Evolutionary conservation across 164 flowering plant genomes (phyloP).

Genomic region (Annona squamosa): DNA sequence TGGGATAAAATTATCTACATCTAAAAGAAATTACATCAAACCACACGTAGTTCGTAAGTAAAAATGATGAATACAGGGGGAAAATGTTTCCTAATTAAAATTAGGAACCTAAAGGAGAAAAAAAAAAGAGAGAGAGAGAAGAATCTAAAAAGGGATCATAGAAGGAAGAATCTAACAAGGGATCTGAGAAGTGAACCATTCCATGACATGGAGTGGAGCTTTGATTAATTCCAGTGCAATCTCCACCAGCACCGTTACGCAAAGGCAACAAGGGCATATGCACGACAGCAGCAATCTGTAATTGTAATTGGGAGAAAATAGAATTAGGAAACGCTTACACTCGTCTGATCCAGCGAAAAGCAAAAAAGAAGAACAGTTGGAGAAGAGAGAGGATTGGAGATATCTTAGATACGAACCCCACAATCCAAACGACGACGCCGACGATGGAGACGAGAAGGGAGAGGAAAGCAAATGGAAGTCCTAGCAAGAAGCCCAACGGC

Average conservation of each 20-base stretch:
- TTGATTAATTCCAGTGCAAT: conserved; percentile 63
- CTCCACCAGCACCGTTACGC: conserved; percentile 82
- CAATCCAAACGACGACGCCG: conserved; percentile 68
- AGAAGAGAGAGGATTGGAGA: background rate
- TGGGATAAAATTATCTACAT: background rate
- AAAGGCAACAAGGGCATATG: conserved; percentile 88
- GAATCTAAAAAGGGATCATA: background rate
- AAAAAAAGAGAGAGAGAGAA: background rate
- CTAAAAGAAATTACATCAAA: background rate
- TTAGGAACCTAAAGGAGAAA: background rate
- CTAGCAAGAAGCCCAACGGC: conserved; percentile 72
- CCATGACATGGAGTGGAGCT: conserved; percentile 85
- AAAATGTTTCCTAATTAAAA: too few species aligned
- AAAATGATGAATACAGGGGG: background rate
- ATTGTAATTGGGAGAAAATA: too few species aligned
- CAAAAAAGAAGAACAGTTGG: background rate
- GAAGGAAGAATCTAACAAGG: conserved; percentile 43
- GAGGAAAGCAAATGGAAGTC: conserved; percentile 79
- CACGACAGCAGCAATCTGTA: conserved; percentile 60
- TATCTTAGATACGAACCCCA: conserved; percentile 44
- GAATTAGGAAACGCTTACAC: too few species aligned
- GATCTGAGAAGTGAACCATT: conserved; percentile 85
- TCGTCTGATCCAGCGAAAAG: background rate
- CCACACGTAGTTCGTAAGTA: background rate
- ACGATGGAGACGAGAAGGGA: conserved; percentile 60